Base-by-base conservation (phyloP, 2,329 filamentous ascomycete species). In the Venturia oleaginea region DNA sequence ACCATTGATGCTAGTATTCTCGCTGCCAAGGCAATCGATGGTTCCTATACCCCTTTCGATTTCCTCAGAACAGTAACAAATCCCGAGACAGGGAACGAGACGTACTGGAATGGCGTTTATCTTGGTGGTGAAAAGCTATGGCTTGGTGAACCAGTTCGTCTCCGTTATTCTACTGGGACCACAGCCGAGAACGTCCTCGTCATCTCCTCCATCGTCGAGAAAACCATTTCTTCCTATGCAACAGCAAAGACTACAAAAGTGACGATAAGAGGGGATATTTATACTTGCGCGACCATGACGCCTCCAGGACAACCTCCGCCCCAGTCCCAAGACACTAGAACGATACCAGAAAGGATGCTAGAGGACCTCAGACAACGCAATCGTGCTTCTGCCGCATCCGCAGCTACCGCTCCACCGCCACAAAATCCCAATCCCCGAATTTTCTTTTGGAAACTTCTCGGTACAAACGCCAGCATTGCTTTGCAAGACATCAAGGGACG, bases 91-190 rank as follows among this genome's bases (percentile, higher is more conserved):
- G 27, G 46, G 6, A 27, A 34, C 51, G 34, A 30, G 32, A 38
- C 42, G 13, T 34, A 59, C 43, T 85, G 80, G 71, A 80, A 81
- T 65, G 81, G 81, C 38, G 75, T 85, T 61, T 86, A 78, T 70
- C 71, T 85, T 0, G 84, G 84, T 6, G 82, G 80, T 1, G 84
- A 86, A 69, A 85, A 85, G 71, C 76, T 85, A 27, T 86, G 83
- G 81, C 72, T 79, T 24, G 82, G 83, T n/a, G 84, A 86, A 59
- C 77, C 82, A 1, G 76, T 85, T 17, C 80, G 84, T n/a, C 72
- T 85, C 5, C 74, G 76, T 7, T 72, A 76, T 17, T 22, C 59
- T 19, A 40, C 30, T 8, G 75, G 73, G n/a, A 72, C 73, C 0
- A 22, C n/a, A 7, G 77, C 77, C 22, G 77, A 77, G 37, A 78